Evolutionary conservation across 352 stramenopile species (phyloP).

Genomic region (Phytophthora sojae): DNA sequence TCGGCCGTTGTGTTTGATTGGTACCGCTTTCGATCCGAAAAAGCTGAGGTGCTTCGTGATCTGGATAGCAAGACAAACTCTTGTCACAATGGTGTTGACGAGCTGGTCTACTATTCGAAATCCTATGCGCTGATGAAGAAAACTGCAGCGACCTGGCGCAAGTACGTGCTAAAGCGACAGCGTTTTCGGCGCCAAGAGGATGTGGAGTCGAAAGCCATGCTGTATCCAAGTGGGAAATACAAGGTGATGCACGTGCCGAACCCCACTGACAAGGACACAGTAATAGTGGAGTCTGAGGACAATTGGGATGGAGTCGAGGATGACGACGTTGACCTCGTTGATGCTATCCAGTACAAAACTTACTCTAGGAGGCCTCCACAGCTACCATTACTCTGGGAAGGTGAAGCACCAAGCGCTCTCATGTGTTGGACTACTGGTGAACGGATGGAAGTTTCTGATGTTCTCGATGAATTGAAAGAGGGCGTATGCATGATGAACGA

Average conservation of each 20-base stretch:
- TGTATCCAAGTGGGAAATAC: constrained; percentile 28
- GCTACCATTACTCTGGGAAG: constrained; percentile 33
- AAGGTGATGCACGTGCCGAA: constrained; percentile 40
- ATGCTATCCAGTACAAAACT: constrained; percentile 8
- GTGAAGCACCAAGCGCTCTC: constrained; percentile 31
- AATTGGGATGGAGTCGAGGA: constrained; percentile 19
- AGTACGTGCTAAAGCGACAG: constrained; percentile 31
- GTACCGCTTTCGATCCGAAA: constrained; percentile 38
- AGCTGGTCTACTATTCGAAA: constrained; percentile 65
- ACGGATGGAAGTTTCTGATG: constrained; percentile 9
- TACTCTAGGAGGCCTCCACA: constrained; percentile 25
- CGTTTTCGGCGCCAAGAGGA: constrained; percentile 28
- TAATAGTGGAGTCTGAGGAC: constrained; percentile 12
- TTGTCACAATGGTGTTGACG: constrained; percentile 10
- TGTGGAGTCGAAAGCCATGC: constrained; percentile 20
- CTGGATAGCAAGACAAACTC: constrained; percentile 2
- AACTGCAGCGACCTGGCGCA: constrained; percentile 52
- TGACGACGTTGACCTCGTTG: constrained; percentile 33
- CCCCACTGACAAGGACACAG: constrained; percentile 11
- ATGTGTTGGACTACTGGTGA: constrained; percentile 37
- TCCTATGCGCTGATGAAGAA: constrained; percentile 59
- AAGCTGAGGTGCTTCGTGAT: constrained; percentile 23
- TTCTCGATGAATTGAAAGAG: constrained; percentile 39
- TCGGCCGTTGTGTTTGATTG: constrained; percentile 36
- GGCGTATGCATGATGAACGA: constrained; percentile 38